Percentiles rank a stretch among this genome's conserved stretches.
Evolutionary conservation across 768 basidiomycete genomes (phyloP).

Genomic region (Pleurotus tuoliensis): DNA sequence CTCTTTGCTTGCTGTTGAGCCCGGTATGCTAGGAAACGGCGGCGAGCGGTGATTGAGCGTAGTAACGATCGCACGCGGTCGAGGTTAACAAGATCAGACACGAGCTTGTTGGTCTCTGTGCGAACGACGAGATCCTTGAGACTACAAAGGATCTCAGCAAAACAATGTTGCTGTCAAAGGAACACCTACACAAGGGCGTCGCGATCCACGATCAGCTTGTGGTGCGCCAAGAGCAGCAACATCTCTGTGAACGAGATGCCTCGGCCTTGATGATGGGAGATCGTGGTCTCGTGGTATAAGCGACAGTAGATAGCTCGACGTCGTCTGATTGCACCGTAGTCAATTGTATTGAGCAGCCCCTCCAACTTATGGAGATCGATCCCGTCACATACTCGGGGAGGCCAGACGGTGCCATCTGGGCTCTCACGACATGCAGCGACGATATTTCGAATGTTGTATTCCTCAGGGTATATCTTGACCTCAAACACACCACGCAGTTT

Average conservation of each 20-base stretch:
- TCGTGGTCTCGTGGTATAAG: slow-evolving; percentile 82
- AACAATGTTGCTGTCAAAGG: background rate
- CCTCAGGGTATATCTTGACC: slow-evolving; percentile 75
- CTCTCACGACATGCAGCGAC: slow-evolving; percentile 43
- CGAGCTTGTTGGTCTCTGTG: slow-evolving; percentile 72
- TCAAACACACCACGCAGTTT: slow-evolving; percentile 85
- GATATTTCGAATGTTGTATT: slow-evolving; percentile 62
- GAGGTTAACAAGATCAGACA: slow-evolving; percentile 79
- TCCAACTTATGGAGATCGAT: slow-evolving; percentile 66
- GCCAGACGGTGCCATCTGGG: slow-evolving; percentile 27
- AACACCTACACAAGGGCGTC: slow-evolving; percentile 79
- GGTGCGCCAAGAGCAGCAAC: slow-evolving; percentile 83
- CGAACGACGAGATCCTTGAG: slow-evolving; percentile 77
- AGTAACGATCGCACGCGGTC: slow-evolving; percentile 81
- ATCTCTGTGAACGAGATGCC: slow-evolving; percentile 92
- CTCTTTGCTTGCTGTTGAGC: slow-evolving; percentile 36
- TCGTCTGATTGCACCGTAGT: slow-evolving; percentile 57
- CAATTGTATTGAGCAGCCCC: slow-evolving; percentile 55
- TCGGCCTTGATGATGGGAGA: slow-evolving; percentile 63
- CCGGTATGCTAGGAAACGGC: slow-evolving; percentile 55
- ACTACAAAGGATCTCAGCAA: slow-evolving; percentile 31
- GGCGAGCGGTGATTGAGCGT: slow-evolving; percentile 68
- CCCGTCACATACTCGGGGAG: slow-evolving; percentile 37
- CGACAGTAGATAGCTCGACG: slow-evolving; percentile 70
- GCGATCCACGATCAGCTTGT: slow-evolving; percentile 86